Conservation (phyloP, 345 rosid genomes). For the Arabis hirsuta region DNA sequence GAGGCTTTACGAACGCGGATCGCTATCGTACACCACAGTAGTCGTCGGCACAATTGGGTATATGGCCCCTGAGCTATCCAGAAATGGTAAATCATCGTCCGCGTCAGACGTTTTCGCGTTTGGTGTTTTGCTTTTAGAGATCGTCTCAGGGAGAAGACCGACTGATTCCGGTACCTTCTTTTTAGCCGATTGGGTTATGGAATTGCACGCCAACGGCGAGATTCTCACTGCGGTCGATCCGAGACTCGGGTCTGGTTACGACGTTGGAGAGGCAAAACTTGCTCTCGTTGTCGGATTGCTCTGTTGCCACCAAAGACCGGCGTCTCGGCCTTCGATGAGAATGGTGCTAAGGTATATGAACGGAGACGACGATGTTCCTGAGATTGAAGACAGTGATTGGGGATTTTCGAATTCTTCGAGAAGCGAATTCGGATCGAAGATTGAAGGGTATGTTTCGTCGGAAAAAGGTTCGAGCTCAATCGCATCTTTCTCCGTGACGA, state of each 20-base stretch:
- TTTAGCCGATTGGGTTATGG: conserved; percentile 44
- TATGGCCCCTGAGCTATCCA: conserved; percentile 43
- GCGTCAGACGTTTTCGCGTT: conserved; percentile 45
- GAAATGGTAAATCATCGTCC: conserved; percentile 37
- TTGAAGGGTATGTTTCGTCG: conserved; percentile 30
- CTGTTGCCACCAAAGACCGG: conserved; percentile 52
- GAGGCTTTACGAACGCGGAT: conserved; percentile 60
- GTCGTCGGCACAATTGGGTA: conserved; percentile 59
- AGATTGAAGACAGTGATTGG: conserved; percentile 28
- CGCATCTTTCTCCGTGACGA: conserved; percentile 17
- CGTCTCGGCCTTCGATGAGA: conserved; percentile 61
- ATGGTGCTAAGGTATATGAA: conserved; percentile 54
- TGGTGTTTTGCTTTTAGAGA: conserved; percentile 42
- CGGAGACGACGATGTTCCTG: conserved; percentile 52
- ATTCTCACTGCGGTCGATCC: conserved; percentile 52
- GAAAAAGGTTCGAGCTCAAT: conserved; percentile 3
- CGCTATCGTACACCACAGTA: conserved; percentile 50
- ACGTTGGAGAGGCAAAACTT: conserved; percentile 50
- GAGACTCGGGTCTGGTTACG: conserved; percentile 39
- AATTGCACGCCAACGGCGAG: conserved; percentile 28
- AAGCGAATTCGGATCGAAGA: conserved; percentile 19
- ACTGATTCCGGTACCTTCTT: conserved; percentile 41
- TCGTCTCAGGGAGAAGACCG: conserved; percentile 44
- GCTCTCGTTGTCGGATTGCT: conserved; percentile 53
- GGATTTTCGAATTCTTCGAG: conserved; percentile 17